Conservation (phyloP, 1,284 basidiomycete species). For the Gomphus sp. region DNA sequence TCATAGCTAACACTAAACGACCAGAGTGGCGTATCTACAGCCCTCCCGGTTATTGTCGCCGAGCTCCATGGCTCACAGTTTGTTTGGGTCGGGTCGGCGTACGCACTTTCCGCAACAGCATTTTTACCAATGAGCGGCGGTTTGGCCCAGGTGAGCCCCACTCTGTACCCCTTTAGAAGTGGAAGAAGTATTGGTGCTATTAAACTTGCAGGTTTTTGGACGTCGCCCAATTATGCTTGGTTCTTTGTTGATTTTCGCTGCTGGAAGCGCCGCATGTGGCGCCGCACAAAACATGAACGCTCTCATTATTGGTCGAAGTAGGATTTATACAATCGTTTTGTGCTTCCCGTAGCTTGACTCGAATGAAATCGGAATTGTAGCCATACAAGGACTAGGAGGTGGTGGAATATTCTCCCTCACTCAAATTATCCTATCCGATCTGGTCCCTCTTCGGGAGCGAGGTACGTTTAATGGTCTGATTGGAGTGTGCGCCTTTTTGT, state of each 20-base stretch:
- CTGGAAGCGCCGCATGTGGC: constrained; percentile 33
- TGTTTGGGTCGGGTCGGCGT: constrained; percentile 29
- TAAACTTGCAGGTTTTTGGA: constrained; percentile 22
- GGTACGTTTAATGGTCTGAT: too few species aligned
- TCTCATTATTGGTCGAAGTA: constrained; percentile 27
- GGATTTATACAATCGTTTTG: background rate
- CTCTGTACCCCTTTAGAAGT: too few species aligned
- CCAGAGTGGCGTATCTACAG: constrained; percentile 17
- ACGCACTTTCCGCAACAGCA: constrained; percentile 25
- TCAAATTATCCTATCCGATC: too few species aligned
- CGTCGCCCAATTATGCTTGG: constrained; percentile 25
- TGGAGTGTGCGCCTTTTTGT: too few species aligned
- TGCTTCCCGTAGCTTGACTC: background rate
- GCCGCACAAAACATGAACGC: constrained; percentile 27
- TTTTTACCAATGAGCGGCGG: constrained; percentile 24
- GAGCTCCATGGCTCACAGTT: constrained; percentile 18
- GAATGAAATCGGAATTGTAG: background rate
- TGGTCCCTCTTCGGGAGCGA: too few species aligned
- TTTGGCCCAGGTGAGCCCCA: constrained; percentile 18
- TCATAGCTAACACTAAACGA: background rate
- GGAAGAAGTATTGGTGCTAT: too few species aligned
- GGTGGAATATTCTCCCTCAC: background rate
- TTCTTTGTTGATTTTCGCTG: constrained; percentile 26
- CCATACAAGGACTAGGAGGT: background rate
- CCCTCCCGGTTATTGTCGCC: constrained; percentile 20